Base-by-base conservation (phyloP, 192 early-diverging fungal genomes). In the Irineochytrium annulatum region DNA sequence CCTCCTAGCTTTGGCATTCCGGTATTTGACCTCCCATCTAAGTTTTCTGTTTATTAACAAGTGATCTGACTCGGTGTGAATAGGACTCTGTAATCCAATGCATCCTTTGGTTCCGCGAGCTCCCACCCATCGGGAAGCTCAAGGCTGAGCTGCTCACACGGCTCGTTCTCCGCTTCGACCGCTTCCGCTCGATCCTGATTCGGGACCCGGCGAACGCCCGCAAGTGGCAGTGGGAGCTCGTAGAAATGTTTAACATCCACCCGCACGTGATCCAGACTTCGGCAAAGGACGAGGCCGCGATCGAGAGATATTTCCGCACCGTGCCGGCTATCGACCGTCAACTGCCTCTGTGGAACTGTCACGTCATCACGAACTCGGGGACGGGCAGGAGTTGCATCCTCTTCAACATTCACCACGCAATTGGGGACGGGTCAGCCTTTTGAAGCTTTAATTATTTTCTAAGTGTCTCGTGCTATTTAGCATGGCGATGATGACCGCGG, bases 241-340 rank as follows among this genome's bases (percentile, higher is more conserved):
- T 41, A 8, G 37, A 41, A n/a, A 41, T 41, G 37, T 41, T 41
- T n/a, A 41, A 41, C 37, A n/a, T 41, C 37, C 37, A 41, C n/a
- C 37, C 37, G 8, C 37, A 41, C n/a, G 37, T 41, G 11, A 41
- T 41, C n/a, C n/a, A 13, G 37, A n/a, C 37, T 13, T 13, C 37
- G 11, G 37, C n/a, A 8, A 41, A n/a, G 37, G 37, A 41, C 37
- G 37, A 41, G 11, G 37, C 8, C 8, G 37, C 11, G n/a, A 8
- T 41, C 37, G 37, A 41, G 8, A 41, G 37, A n/a, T 41, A 41
- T n/a, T 41, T 41, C 37, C n/a, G 11, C n/a, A 13, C 37, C n/a
- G n/a, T n/a, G n/a, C n/a, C n/a, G n/a, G n/a, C n/a, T n/a, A n/a
- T 41, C 8, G 37, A 41, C 37, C 8, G n/a, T 8, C n/a, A 8